A percentile compares a stretch with the other conserved stretches of the same genome.
Conservation (phyloP, 2,329 filamentous ascomycete genomes). For the Phialemonium atrogriseum region DNA sequence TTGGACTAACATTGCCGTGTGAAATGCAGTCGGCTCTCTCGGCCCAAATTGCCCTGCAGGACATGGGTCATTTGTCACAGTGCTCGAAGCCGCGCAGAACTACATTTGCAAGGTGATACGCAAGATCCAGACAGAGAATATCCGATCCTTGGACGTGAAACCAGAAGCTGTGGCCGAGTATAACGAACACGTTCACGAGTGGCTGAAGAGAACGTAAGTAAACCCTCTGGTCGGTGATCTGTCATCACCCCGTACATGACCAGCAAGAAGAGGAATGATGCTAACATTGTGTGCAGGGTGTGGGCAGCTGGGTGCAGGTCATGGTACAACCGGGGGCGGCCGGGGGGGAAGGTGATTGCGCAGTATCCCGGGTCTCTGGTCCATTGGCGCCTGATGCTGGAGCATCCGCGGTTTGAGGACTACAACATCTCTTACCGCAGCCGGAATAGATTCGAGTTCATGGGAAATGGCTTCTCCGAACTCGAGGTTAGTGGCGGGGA, state of each 20-base stretch:
- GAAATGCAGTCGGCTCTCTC: too few relatives aligned
- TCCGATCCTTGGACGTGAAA: constrained; percentile 17
- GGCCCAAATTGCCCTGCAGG: too few relatives aligned
- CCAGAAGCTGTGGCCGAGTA: constrained; percentile 19
- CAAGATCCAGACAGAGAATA: constrained; percentile 20
- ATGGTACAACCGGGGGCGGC: constrained; percentile 20
- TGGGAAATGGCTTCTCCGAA: too few relatives aligned
- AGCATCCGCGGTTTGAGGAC: constrained; percentile 24
- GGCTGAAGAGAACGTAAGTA: constrained; percentile 21
- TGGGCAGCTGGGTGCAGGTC: constrained; percentile 20
- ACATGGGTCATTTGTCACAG: constrained; percentile 2
- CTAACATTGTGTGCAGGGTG: too few relatives aligned
- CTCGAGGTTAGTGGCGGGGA: too few relatives aligned
- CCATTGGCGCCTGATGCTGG: constrained; percentile 16
- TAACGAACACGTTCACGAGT: constrained; percentile 17
- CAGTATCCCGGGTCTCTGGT: constrained; percentile 15
- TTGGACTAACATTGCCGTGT: constrained; percentile 3
- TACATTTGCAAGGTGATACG: constrained; percentile 9
- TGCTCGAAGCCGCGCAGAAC: constrained; percentile 11
- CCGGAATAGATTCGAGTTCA: too few relatives aligned
- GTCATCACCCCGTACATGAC: too few relatives aligned
- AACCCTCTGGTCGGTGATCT: too few relatives aligned
- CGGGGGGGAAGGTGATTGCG: constrained; percentile 16
- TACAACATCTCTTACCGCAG: constrained; percentile 19
- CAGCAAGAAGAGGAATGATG: too few relatives aligned